Evolutionary conservation across 1,139 yeast species (phyloP), one percentile per base, ranked within the genome.

Genomic region (Arxiozyma slooffiae): DNA sequence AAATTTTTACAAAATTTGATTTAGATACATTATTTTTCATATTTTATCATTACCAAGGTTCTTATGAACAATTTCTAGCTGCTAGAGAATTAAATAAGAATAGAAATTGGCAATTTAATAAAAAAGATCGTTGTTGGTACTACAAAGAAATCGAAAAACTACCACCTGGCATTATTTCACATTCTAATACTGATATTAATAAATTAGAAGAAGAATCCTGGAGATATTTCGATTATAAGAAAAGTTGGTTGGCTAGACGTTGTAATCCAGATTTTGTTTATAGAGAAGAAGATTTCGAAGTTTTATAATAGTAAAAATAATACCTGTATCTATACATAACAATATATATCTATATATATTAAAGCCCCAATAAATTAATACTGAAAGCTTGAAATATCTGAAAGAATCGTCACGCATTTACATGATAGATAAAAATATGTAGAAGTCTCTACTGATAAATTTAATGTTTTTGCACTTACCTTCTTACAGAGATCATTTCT

Each of bases 51-150:
- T 75, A 80, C 50, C 83, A 79, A 58, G 84, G 82, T 22, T 74
- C 82, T 9, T 82, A 82, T 60, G 78, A 81, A 56, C 90, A 87
- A 67, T 82, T 81, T 65, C 76, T 87, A 54, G 89, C 97, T 8
- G 95, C 97, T 3, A 77, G 79, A 58, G 97, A 92, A 69, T 75
- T 92, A 55, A 76, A 80, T 53, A 76, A 75, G 55, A 60, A 61
- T 41, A 78, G 97, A 62, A 89, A 95, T 37, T 92, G 99, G 99
- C 72, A 81, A 49, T 94, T 82, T 71, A 89, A 90, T 68, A 79
- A 76, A 52, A 79, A 79, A 48, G 77, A 82, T 53, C 77, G 82
- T 57, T 89, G 89, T 53, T 94, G 99, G 98, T 88, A 85, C 71
- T 79, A 76, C 56, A 75, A 82, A 60, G 79, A 79, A 62, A 75